A percentile compares a stretch with the other conserved stretches of the same genome.
Conservation (phyloP, 129 eudicot species). For the Flaveria robusta region DNA sequence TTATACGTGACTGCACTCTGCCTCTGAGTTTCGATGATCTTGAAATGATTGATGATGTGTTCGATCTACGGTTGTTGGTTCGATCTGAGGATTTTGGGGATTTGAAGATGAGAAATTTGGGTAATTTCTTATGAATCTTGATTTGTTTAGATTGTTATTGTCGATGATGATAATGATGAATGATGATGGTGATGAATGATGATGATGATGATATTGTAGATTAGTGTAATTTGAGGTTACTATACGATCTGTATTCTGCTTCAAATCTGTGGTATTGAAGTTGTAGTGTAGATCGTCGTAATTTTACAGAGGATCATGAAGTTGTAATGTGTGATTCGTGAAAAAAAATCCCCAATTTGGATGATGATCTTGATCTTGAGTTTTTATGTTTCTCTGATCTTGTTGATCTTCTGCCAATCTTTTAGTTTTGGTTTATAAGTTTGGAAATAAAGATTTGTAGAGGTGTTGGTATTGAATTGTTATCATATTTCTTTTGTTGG, state of each 20-base stretch:
- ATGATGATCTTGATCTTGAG: constrained; percentile 41
- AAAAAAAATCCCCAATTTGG: constrained; percentile 30
- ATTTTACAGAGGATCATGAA: constrained; percentile 33
- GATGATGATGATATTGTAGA: constrained; percentile 34
- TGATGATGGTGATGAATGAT: constrained; percentile 6
- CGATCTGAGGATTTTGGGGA: constrained; percentile 11
- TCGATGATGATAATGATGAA: constrained; percentile 23
- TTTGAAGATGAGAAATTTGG: constrained; percentile 33
- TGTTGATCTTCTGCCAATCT: constrained; percentile 15
- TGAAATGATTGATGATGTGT: constrained; percentile 9
- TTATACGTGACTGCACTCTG: constrained; percentile 44
- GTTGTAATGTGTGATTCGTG: constrained; percentile 30
- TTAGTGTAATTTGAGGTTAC: constrained; percentile 41
- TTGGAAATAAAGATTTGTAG: constrained; percentile 4
- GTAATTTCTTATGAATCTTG: constrained; percentile 38
- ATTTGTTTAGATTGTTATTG: constrained; percentile 30
- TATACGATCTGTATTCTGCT: constrained; percentile 24
- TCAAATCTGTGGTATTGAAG: constrained; percentile 28
- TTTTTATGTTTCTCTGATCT: constrained; percentile 29
- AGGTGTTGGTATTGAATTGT: constrained; percentile 13
- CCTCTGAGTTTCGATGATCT: constrained; percentile 26
- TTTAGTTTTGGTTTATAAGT: constrained; percentile 10
- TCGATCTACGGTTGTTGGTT: constrained; percentile 26
- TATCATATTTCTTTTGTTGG: not conserved
- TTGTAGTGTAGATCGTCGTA: constrained; percentile 28